Evolutionary conservation across 371 early-diverging fungal species (phyloP).

Genomic region (Thermomucor indicae-seudaticae): DNA sequence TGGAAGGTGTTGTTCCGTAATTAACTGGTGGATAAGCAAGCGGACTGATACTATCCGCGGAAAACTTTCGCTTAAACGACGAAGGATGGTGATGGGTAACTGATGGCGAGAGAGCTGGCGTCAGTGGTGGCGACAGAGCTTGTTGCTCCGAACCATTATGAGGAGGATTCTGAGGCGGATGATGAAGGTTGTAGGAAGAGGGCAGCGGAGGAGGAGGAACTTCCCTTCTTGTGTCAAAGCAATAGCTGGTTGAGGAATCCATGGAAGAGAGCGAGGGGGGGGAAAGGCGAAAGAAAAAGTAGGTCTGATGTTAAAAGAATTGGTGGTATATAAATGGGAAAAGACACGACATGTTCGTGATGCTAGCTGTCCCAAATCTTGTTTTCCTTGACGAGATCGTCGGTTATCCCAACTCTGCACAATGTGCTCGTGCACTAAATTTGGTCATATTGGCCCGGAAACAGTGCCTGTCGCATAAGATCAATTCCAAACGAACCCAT

Average conservation of each 20-base stretch:
- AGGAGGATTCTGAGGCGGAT: conserved; percentile 1
- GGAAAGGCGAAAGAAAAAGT: conserved; percentile 9
- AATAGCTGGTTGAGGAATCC: conserved; percentile 7
- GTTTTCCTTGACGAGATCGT: conserved; percentile 14
- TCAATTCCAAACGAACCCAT: conserved; percentile 39
- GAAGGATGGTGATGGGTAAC: conserved; percentile 19
- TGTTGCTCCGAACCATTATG: conserved; percentile 7
- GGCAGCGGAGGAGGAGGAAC: background rate
- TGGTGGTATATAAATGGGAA: conserved; percentile 11
- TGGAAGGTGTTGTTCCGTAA: background rate
- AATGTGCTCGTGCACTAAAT: conserved; percentile 29
- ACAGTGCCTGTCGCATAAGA: conserved; percentile 25
- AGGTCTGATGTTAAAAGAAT: background rate
- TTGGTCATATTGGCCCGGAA: conserved; percentile 38
- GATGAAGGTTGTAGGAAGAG: conserved; percentile 5
- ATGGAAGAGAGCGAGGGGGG: background rate
- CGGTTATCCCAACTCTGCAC: conserved; percentile 9
- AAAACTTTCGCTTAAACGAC: conserved; percentile 32
- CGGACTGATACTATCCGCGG: conserved; percentile 14
- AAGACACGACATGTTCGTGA: conserved; percentile 1
- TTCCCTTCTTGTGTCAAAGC: conserved; percentile 1
- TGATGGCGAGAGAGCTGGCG: conserved; percentile 34
- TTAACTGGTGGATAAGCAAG: conserved; percentile 2
- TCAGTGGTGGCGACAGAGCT: conserved; percentile 41
- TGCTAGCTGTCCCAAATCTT: conserved; percentile 13